Percentiles rank a stretch among this genome's conserved stretches.
These are phyloP conservation scores for Fusarium napiforme DNA, from an alignment of 2,329 filamentous ascomycete species.

Conservation along the genomic window DNA sequence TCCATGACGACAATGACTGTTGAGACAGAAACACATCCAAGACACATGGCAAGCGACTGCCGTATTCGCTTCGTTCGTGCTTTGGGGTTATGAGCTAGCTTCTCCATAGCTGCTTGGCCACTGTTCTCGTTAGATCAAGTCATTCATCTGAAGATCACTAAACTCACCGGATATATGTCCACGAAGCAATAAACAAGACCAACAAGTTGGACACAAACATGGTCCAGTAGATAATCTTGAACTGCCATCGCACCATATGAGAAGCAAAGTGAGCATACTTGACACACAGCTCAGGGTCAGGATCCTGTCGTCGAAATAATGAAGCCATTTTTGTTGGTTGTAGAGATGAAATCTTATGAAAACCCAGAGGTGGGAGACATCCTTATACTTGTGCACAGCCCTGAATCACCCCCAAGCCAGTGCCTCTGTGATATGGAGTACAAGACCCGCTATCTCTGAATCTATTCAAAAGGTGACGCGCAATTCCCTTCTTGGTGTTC, in stretches of 20 bases:
- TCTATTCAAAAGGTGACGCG: conserved; percentile 36
- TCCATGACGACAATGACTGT: conserved; percentile 63
- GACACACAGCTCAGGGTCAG: conserved; percentile 47
- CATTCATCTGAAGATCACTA: neutral
- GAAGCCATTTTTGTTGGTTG: conserved; percentile 32
- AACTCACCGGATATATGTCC: conserved; percentile 54
- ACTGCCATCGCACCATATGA: conserved; percentile 54
- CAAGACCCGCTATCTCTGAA: conserved; percentile 32
- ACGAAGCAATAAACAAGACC: conserved; percentile 58
- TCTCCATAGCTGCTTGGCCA: conserved; percentile 52
- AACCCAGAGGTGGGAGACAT: neutral
- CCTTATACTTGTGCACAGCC: conserved; percentile 31
- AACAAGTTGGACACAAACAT: conserved; percentile 58
- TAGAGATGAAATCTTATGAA: neutral
- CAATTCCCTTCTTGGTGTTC: conserved; percentile 38
- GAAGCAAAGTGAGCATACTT: conserved; percentile 58
- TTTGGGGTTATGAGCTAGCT: conserved; percentile 46
- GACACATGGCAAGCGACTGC: conserved; percentile 57
- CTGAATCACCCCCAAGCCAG: conserved; percentile 6
- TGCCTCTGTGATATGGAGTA: conserved; percentile 22
- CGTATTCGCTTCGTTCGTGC: conserved; percentile 51
- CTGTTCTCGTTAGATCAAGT: conserved; percentile 34
- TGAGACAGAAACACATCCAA: conserved; percentile 57
- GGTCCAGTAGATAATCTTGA: conserved; percentile 59
- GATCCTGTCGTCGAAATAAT: conserved; percentile 29